Conservation (phyloP, 306 rosid species). For the Quercus dentata region DNA sequence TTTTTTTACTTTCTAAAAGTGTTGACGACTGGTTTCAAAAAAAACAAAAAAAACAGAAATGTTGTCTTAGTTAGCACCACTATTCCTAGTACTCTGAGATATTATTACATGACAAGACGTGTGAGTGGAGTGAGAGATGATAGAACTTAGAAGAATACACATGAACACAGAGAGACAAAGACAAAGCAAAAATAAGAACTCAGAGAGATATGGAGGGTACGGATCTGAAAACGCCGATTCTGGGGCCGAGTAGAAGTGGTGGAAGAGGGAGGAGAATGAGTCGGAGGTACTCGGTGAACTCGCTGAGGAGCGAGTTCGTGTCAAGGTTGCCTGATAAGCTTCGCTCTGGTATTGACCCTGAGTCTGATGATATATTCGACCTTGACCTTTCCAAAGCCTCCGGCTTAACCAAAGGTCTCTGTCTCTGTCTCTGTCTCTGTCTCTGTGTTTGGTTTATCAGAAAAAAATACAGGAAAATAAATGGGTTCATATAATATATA, state of each 20-base stretch:
- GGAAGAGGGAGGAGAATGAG: slow-evolving; percentile 21
- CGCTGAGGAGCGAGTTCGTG: slow-evolving; percentile 39
- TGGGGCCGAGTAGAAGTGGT: slow-evolving; percentile 8
- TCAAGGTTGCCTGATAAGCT: slow-evolving; percentile 36
- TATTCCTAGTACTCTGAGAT: accelerated
- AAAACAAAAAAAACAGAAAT: too few relatives aligned
- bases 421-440: background rate
- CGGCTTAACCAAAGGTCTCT: slow-evolving; percentile 35
- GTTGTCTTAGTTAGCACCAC: accelerated
- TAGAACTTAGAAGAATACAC: too few relatives aligned
- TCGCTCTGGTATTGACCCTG: slow-evolving; percentile 26
- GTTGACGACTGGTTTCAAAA: too few relatives aligned
- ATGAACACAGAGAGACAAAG: too few relatives aligned
- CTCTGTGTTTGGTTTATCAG: background rate
- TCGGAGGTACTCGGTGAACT: slow-evolving; percentile 39
- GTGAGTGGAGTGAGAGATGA: too few relatives aligned
- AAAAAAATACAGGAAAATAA: background rate
- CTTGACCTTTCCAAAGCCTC: slow-evolving; percentile 28
- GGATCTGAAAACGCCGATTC: slow-evolving; percentile 20
- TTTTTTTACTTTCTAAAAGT: too few relatives aligned
- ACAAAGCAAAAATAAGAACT: too few relatives aligned
- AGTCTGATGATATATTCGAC: slow-evolving; percentile 12
- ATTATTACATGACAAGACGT: too few relatives aligned
- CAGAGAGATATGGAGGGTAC: slow-evolving; percentile 26
- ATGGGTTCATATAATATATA: background rate